Percentiles rank a stretch among this genome's conserved stretches.
Evolutionary conservation across 306 rosid genomes (phyloP).

Genomic region (Quercus alba): DNA sequence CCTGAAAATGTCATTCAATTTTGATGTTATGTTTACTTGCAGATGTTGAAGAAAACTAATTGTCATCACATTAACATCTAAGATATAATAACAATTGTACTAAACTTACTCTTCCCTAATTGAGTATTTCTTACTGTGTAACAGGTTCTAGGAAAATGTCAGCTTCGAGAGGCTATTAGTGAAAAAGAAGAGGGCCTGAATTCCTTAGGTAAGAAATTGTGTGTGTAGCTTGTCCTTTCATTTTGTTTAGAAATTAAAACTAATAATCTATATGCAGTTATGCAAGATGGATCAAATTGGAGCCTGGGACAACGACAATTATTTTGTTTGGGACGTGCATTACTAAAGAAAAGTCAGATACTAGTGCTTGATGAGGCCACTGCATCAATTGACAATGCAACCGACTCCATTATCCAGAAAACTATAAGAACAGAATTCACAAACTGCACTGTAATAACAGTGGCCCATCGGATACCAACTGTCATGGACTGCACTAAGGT

Average conservation of each 20-base stretch:
- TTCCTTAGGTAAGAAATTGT: too few species aligned
- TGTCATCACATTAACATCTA: too few species aligned
- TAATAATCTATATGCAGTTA: background rate
- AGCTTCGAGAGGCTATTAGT: too few species aligned
- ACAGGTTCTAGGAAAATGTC: too few species aligned
- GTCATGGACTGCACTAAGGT: conserved; percentile 34
- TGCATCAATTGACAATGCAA: background rate
- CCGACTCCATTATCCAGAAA: background rate
- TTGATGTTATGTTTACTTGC: too few species aligned
- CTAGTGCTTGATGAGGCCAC: background rate
- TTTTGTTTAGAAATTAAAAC: background rate
- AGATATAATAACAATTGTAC: too few species aligned
- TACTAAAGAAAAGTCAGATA: background rate
- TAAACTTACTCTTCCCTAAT: too few species aligned
- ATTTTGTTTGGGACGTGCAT: conserved; percentile 26
- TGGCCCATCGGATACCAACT: conserved; percentile 34
- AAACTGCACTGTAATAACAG: conserved; percentile 32
- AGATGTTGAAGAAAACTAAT: too few species aligned
- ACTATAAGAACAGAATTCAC: too few species aligned
- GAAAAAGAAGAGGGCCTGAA: too few species aligned
- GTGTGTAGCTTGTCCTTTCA: background rate
- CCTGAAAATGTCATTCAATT: too few species aligned
- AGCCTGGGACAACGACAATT: conserved; percentile 35
- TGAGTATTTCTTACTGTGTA: too few species aligned
- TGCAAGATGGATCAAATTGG: conserved; percentile 30